Conservation (phyloP, 306 rosid species). For the Acacia confusa region DNA sequence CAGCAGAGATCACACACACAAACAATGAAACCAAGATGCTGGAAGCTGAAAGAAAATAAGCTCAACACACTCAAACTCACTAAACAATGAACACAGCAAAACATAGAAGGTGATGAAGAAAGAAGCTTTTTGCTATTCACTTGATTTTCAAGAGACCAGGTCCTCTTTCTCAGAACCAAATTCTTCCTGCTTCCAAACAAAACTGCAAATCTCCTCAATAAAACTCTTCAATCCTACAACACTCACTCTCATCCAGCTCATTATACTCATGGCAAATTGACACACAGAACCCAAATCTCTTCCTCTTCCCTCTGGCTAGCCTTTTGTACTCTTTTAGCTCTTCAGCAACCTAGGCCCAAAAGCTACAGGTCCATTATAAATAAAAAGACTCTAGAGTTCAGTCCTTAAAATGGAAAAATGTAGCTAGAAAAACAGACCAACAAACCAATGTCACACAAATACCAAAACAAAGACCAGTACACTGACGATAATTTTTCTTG, state of each 20-base stretch:
- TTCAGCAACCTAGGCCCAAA: not conserved
- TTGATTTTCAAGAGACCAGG: not conserved
- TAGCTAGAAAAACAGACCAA: not conserved
- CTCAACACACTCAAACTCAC: not conserved
- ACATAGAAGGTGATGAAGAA: not conserved
- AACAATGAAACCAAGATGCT: not conserved
- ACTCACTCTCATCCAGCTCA: not conserved
- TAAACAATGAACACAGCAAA: not conserved
- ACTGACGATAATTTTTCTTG: not conserved
- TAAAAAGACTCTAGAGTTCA: conserved; percentile 13
- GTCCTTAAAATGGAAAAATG: conserved; percentile 20
- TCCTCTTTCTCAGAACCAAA: not conserved
- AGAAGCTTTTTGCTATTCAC: not conserved
- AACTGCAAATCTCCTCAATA: not conserved
- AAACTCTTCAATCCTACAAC: not conserved
- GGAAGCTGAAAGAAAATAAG: not conserved
- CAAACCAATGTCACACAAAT: conserved; percentile 6
- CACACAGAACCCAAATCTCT: not conserved
- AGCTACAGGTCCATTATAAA: not conserved
- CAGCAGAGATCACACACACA: not conserved
- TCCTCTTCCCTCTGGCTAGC: not conserved
- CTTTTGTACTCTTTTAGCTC: not conserved
- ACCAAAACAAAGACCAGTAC: conserved; percentile 13
- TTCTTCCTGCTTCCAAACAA: not conserved
- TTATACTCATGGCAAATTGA: not conserved